phyloP scores from a whole-genome alignment of 257 asterid genomes.

The Solanum rostratum region DNA sequence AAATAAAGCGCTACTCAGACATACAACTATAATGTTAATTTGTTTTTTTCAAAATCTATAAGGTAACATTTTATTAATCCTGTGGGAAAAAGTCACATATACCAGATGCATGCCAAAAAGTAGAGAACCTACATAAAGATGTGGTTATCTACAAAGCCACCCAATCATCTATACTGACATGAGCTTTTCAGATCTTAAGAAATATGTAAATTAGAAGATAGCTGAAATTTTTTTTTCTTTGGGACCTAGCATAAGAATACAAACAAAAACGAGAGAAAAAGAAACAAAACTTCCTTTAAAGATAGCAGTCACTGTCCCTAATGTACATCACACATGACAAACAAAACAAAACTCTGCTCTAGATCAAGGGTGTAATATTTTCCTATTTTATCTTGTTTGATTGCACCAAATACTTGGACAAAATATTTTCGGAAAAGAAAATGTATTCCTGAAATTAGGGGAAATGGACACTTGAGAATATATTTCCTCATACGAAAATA shows the following conservation, averaged over 20 bases:
- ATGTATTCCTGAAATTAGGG: background rate
- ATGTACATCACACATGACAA: background rate
- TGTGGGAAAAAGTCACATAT: background rate
- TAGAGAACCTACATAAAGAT: background rate
- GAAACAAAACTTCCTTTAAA: background rate
- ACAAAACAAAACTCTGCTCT: background rate
- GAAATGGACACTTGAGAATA: background rate
- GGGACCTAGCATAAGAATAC: background rate
- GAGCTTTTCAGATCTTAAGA: background rate
- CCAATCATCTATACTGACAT: background rate
- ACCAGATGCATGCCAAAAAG: background rate
- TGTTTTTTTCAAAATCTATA: background rate
- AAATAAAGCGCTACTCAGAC: background rate
- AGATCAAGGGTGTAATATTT: background rate
- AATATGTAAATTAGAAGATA: background rate
- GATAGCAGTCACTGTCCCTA: background rate
- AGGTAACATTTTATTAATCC: background rate
- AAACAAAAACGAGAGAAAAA: background rate
- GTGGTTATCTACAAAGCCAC: background rate
- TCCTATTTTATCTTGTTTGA: background rate
- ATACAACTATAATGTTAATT: background rate
- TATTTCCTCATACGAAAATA: background rate
- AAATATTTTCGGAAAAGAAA: background rate
- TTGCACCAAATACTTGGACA: background rate
- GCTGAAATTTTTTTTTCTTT: background rate